Evolutionary conservation across 768 basidiomycete species (phyloP).

Genomic region (Serendipita sp.): DNA sequence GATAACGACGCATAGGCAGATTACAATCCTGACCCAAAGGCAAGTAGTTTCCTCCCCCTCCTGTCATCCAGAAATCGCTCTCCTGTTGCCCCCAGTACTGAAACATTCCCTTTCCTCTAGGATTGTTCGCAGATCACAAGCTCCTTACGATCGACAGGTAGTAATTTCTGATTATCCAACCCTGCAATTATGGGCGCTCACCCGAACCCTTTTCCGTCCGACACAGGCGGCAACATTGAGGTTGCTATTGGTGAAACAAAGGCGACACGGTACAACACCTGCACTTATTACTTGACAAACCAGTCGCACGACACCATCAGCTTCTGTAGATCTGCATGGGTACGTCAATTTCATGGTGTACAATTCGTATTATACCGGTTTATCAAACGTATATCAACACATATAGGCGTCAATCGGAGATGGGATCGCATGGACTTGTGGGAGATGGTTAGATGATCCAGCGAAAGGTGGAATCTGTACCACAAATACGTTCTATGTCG

Average conservation of each 20-base stretch:
- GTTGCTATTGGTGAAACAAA: background rate
- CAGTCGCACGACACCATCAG: background rate
- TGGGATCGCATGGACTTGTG: conserved; percentile 2
- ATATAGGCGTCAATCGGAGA: background rate
- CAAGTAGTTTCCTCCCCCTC: background rate
- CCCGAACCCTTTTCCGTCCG: background rate
- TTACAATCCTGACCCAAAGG: conserved; percentile 7
- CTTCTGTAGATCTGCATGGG: conserved; percentile 1
- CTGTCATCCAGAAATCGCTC: too few relatives aligned
- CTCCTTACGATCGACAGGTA: too few relatives aligned
- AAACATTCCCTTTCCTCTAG: background rate
- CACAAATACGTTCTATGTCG: background rate
- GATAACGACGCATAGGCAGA: background rate
- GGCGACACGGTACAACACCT: background rate
- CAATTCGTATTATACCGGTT: background rate
- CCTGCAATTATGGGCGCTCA: background rate
- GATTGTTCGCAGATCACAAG: background rate
- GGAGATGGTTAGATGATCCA: background rate
- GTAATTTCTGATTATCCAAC: background rate
- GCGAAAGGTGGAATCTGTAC: background rate
- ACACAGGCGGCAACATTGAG: background rate
- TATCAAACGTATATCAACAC: background rate
- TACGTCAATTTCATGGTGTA: background rate
- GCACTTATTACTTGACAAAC: background rate
- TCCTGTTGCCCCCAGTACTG: too few relatives aligned